Evolutionary conservation across 2,329 filamentous ascomycete species (phyloP).

Genomic region (Penicillium sp.): DNA sequence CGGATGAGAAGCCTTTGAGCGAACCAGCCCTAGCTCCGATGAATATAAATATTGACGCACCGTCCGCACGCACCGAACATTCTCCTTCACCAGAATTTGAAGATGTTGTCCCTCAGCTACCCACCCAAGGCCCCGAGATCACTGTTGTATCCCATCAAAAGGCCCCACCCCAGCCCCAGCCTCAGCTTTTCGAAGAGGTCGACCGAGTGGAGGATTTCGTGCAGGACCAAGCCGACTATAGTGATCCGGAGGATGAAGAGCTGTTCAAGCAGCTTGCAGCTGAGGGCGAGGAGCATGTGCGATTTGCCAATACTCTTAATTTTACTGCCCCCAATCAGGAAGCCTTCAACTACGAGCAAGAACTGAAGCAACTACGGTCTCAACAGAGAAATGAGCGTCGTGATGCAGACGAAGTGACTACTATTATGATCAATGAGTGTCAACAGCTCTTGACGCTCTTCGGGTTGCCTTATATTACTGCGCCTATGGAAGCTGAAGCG

Average conservation of each 20-base stretch:
- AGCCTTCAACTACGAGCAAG: conserved; percentile 76
- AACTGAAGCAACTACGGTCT: conserved; percentile 80
- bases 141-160: conserved; percentile 26
- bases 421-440: conserved; percentile 93
- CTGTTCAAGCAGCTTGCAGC: conserved; percentile 79
- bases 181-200: conserved; percentile 9
- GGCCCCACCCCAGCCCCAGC: background rate
- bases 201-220: conserved; percentile 27
- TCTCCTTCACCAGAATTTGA: conserved; percentile 53
- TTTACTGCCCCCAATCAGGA: conserved; percentile 68
- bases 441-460: conserved; percentile 87
- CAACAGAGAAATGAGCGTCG: conserved; percentile 96
- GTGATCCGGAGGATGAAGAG: conserved; percentile 89
- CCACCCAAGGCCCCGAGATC: conserved; percentile 9
- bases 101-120: conserved; percentile 42
- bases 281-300: conserved; percentile 89
- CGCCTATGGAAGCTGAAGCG: conserved; percentile 98
- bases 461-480: conserved; percentile 92
- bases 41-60: background rate
- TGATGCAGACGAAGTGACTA: conserved; percentile 94
- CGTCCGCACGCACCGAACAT: conserved; percentile 18
- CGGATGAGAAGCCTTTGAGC: background rate
- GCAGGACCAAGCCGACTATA: conserved; percentile 62
- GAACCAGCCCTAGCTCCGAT: background rate
- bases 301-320: conserved; percentile 86